phyloP scores from a whole-genome alignment of 164 flowering plant genomes.

The Protea cynaroides region DNA sequence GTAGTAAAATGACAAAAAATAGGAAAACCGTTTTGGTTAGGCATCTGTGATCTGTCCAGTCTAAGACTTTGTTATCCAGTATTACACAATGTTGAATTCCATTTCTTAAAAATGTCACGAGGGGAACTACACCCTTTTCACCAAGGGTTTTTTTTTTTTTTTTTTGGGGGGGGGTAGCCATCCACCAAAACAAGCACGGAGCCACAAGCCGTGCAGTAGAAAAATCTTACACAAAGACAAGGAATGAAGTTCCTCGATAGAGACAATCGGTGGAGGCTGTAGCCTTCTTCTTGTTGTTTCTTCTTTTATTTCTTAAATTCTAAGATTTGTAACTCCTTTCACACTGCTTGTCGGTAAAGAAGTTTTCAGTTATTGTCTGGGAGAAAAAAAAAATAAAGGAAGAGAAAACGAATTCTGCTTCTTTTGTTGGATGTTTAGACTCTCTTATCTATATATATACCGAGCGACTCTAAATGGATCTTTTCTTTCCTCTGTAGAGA shows the following conservation, averaged over 20 bases:
- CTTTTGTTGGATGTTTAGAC: too few species aligned
- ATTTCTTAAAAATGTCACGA: too few species aligned
- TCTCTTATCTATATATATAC: slow-evolving; percentile 1
- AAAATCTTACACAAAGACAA: slow-evolving; percentile 17
- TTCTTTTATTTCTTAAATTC: neutral
- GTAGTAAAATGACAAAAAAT: too few species aligned
- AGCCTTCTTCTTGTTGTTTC: slow-evolving; percentile 15
- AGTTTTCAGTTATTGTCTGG: neutral
- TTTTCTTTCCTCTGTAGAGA: neutral
- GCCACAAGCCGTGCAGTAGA: slow-evolving; percentile 19
- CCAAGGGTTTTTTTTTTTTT: too few species aligned
- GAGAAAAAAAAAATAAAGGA: neutral
- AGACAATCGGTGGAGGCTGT: slow-evolving; percentile 19
- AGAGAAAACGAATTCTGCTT: neutral
- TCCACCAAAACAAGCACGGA: slow-evolving; percentile 27
- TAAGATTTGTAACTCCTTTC: too few species aligned
- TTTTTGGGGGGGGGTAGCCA: too few species aligned
- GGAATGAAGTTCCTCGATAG: slow-evolving; percentile 15
- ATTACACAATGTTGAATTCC: too few species aligned
- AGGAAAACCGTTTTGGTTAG: too few species aligned
- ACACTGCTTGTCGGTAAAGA: too few species aligned
- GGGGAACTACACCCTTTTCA: too few species aligned
- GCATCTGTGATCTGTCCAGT: too few species aligned
- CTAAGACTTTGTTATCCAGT: too few species aligned
- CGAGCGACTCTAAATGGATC: neutral